Evolutionary conservation across 352 stramenopile genomes (phyloP), one percentile per base, ranked within the genome.

Genomic region (Pythium periplocum): DNA sequence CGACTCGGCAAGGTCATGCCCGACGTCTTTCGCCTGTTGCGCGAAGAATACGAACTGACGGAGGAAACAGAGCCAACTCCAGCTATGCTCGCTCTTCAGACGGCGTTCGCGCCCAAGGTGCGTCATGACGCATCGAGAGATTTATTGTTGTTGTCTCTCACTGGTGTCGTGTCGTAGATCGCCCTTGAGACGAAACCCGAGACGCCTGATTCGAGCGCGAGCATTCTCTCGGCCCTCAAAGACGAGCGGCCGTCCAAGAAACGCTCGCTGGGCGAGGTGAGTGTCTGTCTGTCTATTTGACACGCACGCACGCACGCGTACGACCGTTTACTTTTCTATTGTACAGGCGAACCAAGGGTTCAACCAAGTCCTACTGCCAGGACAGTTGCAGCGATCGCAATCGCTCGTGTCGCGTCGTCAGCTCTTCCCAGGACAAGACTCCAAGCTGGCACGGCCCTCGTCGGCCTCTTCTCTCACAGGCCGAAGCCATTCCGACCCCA

Each of bases 141-240:
- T 42, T 8, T 12, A 8, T 42, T 42, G 17, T 26, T 26, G 17
- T 26, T 26, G 17, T 26, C 17, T 26, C 17, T 50, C 12, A 50
- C 38, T 45, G 33, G 30, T n/a, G 12, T 1, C 41, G 7, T n/a
- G 41, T 45, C 38, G 57, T 9, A 17, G 33, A 30, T 48, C 46
- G 4, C 49, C 48, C 34, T 8, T 36, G 1, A 61, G 52, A 38
- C 42, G 6, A 35, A 45, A 38, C 33, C 45, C 9, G 9, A 11
- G 45, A 9, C 17, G 45, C 6, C 30, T 3, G 26, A 46, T 8
- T 38, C 26, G 11, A 10, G 30, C 12, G 39, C 37, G 5, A 91
- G 78, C 59, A 87, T 90, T 58, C 52, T 92, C 40, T 83, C 77
- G 17, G 79, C 79, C 2, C 55, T 92, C 12, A 70, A 66, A 6